Conservation (phyloP, 345 rosid species). For the Barbarea vulgaris region DNA sequence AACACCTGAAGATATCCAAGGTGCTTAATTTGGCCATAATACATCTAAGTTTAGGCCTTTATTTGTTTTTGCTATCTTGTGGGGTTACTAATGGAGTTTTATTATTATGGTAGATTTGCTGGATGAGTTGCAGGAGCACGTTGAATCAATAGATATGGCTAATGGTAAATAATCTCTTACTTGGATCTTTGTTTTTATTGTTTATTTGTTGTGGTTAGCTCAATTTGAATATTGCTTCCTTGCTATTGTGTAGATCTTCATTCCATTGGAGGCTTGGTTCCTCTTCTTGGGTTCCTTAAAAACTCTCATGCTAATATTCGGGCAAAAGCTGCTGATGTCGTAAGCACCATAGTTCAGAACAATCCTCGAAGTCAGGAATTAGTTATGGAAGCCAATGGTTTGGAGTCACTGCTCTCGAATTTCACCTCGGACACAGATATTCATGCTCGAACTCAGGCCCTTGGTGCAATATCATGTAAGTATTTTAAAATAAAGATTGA, state of each 20-base stretch:
- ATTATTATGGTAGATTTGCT: constrained; percentile 36
- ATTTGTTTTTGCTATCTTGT: neutral
- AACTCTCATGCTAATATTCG: constrained; percentile 72
- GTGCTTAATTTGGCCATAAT: constrained; percentile 36
- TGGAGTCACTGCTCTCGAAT: constrained; percentile 35
- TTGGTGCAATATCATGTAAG: constrained; percentile 90
- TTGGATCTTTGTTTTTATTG: neutral
- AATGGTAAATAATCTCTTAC: constrained; percentile 31
- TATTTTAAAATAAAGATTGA: neutral
- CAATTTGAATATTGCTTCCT: neutral
- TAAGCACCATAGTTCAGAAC: constrained; percentile 91
- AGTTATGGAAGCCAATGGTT: constrained; percentile 56
- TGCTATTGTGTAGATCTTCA: constrained; percentile 36
- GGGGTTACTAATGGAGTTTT: neutral
- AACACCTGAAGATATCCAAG: constrained; percentile 75
- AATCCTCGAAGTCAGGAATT: constrained; percentile 78
- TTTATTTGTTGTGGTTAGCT: neutral
- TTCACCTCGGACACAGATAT: constrained; percentile 75
- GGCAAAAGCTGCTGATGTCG: constrained; percentile 96
- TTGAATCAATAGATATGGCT: constrained; percentile 48
- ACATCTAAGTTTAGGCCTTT: neutral
- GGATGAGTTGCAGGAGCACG: constrained; percentile 47
- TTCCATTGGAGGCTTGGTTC: constrained; percentile 42
- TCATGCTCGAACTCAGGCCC: constrained; percentile 75
- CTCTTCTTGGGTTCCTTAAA: constrained; percentile 37